Evolutionary conservation across 2,329 filamentous ascomycete species (phyloP).

Genomic region (Aspergillus fructus): DNA sequence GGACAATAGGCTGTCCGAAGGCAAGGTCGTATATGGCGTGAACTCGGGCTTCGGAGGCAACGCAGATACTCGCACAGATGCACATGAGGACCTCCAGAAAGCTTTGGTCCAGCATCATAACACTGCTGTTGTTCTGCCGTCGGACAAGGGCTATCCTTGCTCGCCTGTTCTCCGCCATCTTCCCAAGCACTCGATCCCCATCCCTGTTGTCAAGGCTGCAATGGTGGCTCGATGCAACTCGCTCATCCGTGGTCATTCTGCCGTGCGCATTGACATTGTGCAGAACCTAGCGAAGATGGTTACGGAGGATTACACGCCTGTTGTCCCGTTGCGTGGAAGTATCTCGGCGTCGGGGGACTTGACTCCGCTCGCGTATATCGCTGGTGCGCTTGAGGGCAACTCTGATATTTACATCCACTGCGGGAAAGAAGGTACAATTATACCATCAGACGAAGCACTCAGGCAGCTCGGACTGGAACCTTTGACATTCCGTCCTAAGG

Average conservation of each 20-base stretch:
- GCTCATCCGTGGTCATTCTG: conserved; percentile 56
- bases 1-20: conserved; percentile 9
- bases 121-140: conserved; percentile 44
- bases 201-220: conserved; percentile 52
- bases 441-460: conserved; percentile 36
- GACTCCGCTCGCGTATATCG: conserved; percentile 37
- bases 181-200: conserved; percentile 45
- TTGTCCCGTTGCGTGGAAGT: conserved; percentile 35
- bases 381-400: conserved; percentile 35
- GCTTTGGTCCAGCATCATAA: conserved; percentile 42
- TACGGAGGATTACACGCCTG: conserved; percentile 25
- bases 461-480: conserved; percentile 28
- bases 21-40: conserved; percentile 45
- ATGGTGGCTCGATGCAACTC: conserved; percentile 58
- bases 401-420: conserved; percentile 38
- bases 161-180: conserved; percentile 2
- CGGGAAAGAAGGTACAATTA: conserved; percentile 8
- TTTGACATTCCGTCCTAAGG: conserved; percentile 48
- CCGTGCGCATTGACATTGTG: conserved; percentile 36
- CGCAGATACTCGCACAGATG: conserved; percentile 58
- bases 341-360: conserved; percentile 42
- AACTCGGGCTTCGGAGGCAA: conserved; percentile 68
- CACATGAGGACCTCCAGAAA: conserved; percentile 51
- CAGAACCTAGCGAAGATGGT: conserved; percentile 19
- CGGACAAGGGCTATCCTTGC: conserved; percentile 15